phyloP scores from a whole-genome alignment of 2,329 filamentous ascomycete species.

The Phaeosphaeriaceae sp. region DNA sequence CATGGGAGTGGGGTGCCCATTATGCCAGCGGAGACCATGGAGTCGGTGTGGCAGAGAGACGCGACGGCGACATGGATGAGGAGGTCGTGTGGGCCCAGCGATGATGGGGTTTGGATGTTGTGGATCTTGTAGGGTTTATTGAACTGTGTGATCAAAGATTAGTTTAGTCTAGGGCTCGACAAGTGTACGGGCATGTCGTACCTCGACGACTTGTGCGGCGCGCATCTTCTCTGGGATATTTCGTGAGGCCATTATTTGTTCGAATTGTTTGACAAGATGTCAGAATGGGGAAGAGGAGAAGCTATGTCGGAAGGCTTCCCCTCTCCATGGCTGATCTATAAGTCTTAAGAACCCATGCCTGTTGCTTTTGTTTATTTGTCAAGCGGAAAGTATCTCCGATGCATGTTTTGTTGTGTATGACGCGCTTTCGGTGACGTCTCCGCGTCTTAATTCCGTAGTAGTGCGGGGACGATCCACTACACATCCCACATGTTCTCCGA shows the following conservation, averaged over 20 bases:
- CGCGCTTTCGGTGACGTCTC: background rate
- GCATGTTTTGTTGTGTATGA: background rate
- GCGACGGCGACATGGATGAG: constrained; percentile 67
- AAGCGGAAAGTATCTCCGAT: background rate
- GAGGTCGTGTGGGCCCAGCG: constrained; percentile 62
- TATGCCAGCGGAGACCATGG: constrained; percentile 61
- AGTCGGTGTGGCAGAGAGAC: constrained; percentile 70
- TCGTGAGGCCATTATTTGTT: constrained; percentile 12
- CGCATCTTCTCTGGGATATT: constrained; percentile 56
- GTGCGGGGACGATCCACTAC: constrained; percentile 1
- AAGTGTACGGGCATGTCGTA: constrained; percentile 21
- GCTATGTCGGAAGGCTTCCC: background rate
- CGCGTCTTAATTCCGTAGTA: constrained; percentile 8
- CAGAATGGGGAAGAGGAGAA: background rate
- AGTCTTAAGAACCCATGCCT: too few relatives aligned
- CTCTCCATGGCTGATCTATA: too few relatives aligned
- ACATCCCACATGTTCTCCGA: background rate
- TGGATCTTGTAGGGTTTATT: constrained; percentile 64
- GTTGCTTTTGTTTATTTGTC: too few relatives aligned
- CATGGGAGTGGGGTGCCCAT: constrained; percentile 60
- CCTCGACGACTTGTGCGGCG: constrained; percentile 58
- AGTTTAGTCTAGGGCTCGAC: background rate
- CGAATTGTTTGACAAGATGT: too few relatives aligned
- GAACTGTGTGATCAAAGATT: constrained; percentile 43
- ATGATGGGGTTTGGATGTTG: constrained; percentile 57